Base-by-base conservation (phyloP, 2,329 filamentous ascomycete genomes). In the Ramularia collo-cygni region DNA sequence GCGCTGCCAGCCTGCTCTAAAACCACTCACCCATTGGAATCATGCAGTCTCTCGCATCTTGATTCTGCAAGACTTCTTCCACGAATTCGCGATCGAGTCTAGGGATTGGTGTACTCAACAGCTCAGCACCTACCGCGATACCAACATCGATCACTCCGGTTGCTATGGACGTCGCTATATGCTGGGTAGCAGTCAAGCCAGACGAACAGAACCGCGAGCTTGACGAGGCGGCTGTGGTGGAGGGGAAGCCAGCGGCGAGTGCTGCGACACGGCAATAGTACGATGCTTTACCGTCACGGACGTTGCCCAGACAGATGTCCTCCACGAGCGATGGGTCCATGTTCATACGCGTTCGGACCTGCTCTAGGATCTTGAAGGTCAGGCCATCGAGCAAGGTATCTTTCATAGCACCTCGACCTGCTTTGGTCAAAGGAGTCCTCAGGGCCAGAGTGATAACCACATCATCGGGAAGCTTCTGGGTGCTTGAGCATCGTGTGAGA, bases 401-500 rank as follows among this genome's bases (percentile, higher is more conserved):
- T 72, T 95, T 96, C 73, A 98, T 84, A 29, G 88, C 87, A 51
- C 92, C 90, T 75, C 95, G 95, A 63, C 75, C 75, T 37, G 77
- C 88, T 71, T 95, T 96, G 60, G 83, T 75, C 47, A 98, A 75
- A 1, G 92, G 88, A 18, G 90, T 95, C 41, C 92, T 85, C 57
- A 89, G 72, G 18, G 90, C 90, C 43, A 93, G 78, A 6, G 92
- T 98, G 60, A 96, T 95, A 62, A 98, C 92, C 39, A 98, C 76
- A 71, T 98, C 92, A 63, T 96, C 90, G 53, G 89, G 79, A 65
- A 94, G 93, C 73, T 96, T 48, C 28, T 49, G 46, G 2, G 35
- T 43, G 33, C 47, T 50, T 5, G 14, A 9, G 12, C 12, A 7
- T 13, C 12, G 6, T 35, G 14, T 15, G 16, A 9, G 16, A 8